Base-by-base conservation (phyloP, 164 flowering plant species). In the Hamamelis virginiana region DNA sequence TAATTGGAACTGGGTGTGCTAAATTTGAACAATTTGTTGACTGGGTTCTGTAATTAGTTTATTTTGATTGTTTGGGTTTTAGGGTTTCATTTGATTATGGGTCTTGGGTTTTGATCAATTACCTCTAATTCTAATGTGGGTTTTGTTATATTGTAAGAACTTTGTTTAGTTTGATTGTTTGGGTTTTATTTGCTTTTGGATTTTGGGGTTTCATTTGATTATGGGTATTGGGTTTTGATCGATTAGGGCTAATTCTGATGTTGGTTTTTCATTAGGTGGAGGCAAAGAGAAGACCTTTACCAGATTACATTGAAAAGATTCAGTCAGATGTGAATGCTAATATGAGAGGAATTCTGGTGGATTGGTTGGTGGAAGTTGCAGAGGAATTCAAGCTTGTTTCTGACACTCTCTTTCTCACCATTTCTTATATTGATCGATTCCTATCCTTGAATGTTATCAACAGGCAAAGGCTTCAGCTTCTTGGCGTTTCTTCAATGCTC, bases 401-500 rank as follows among this genome's bases (percentile, higher is more conserved):
- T 0, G 80, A 74, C 25, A 74, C 80, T 1, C 75, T 77, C 38
- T 74, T 70, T 65, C 70, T 77, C 56, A 50, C 75, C 4, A 25
- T 77, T 1, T 74, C 76, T 19, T 64, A 77, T 63, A 66, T 77
- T 53, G 83, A 80, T 68, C 69, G 81, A 59, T 82, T 68, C 50
- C 60, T 80, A 25, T 82, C 86, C 0, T 21, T 13, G n/a, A 78
- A 80, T 53, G 51, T 22, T 55, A 33, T 82, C 14, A 65, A 46
- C 43, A 62, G 79, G 66, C 74, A 74, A 48, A 74, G 43, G 38
- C 82, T 82, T 19, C 83, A 78, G 79, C 79, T 82, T 44, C 72
- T 82, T 47, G 75, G 85, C 11, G 47, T 66, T 41, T 53, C 65
- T 1, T 46, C 71, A 6, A 69, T 69, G 71, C 71, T 69, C 19